Evolutionary conservation across 768 basidiomycete genomes (phyloP).

Genomic region (Calocybe indica): DNA sequence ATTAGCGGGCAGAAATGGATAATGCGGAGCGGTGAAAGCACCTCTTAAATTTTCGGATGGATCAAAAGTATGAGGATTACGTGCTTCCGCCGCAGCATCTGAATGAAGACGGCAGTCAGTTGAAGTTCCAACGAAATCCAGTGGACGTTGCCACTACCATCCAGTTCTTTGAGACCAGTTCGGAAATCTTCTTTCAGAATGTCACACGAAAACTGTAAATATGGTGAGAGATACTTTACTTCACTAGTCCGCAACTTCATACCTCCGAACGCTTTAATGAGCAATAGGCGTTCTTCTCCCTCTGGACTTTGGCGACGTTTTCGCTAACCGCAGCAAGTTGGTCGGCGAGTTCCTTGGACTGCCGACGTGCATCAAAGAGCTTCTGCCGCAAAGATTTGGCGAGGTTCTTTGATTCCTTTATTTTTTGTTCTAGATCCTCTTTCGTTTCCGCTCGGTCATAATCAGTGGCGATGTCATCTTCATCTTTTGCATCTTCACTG

Average conservation of each 20-base stretch:
- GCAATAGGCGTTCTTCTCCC: conserved; percentile 59
- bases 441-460: conserved; percentile 1
- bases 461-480: conserved; percentile 31
- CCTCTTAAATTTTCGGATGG: conserved; percentile 47
- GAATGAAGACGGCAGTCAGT: not conserved
- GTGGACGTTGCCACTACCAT: conserved; percentile 29
- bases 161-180: conserved; percentile 50
- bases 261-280: conserved; percentile 54
- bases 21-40: not conserved
- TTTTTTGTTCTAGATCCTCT: conserved; percentile 38
- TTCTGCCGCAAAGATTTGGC: conserved; percentile 34
- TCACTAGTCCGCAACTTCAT: not conserved
- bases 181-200: conserved; percentile 58
- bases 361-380: conserved; percentile 28
- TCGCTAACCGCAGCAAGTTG: conserved; percentile 31
- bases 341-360: conserved; percentile 28
- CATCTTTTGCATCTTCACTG: conserved; percentile 24
- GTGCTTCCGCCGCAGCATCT: conserved; percentile 53
- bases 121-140: not conserved
- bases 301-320: conserved; percentile 39
- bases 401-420: conserved; percentile 30
- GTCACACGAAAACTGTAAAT: conserved; percentile 43
- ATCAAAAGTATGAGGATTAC: conserved; percentile 53
- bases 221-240: conserved; percentile 2
- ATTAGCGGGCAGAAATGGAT: not conserved